Base-by-base conservation (phyloP, 306 rosid genomes). In the Alnus rubra region DNA sequence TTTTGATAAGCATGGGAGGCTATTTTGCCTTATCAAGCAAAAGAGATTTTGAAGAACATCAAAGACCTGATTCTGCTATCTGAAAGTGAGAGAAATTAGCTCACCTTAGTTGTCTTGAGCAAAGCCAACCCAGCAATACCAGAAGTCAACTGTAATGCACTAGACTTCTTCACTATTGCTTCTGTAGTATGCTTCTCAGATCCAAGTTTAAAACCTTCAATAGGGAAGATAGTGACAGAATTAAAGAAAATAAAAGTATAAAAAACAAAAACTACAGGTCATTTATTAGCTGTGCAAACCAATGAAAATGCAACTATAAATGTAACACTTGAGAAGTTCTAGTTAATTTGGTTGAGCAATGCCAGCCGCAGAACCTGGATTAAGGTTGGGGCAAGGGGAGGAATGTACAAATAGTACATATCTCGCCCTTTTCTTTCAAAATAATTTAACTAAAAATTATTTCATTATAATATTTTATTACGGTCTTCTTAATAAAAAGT, bases 121-220 rank as follows among this genome's bases (percentile, higher is more conserved):
- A 95, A 56, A 37, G 98, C 89, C 73, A 95, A 62, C 74, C 88
- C 95, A 74, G 89, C 97, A 83, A 95, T 78, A 31, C 99, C 99
- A 89, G 99, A 91, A 72, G 90, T 90, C 91, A 93, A 63, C 67
- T 48, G 87, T 31, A 93, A 80, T 69, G 81, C 77, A 76, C 97
- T 97, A 47, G 93, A 88, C 79, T 91, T 93, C 60, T 88, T 78
- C 58, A 90, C 83, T 82, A 85, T 69, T 49, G 83, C 94, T 81
- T 95, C 98, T 39, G 91, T 39, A 48, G 90, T 93, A 81, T 90
- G 99, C 93, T 86, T 93, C 85, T 91, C 98, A 2, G 97, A 84
- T 82, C 99, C 99, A 83, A 93, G 93, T 83, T 93, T 95, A 87
- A 95, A 95, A 78, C 99, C 99, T 95, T 84, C 69, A 49, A 82